phyloP scores from a whole-genome alignment of 208 protist genomes.

The Naegleria gruberi region DNA sequence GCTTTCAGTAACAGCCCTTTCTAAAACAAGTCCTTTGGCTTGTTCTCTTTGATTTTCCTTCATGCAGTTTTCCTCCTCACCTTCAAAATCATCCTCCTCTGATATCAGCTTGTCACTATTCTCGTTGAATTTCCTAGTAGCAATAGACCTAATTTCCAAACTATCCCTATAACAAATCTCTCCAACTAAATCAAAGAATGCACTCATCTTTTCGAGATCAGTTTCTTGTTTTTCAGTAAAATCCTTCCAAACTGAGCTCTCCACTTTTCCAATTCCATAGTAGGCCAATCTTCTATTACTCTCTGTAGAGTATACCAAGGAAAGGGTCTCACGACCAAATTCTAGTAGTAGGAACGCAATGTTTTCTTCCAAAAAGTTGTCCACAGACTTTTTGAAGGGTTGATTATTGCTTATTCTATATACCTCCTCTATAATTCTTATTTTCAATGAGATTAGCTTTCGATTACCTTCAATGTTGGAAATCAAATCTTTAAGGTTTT shows the following conservation, averaged over 20 bases:
- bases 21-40: neutral
- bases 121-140: neutral
- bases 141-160: neutral
- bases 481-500: no score
- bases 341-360: neutral
- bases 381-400: neutral
- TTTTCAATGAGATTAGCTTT: no score
- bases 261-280: neutral
- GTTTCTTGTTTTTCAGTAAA: neutral
- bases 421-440: no score
- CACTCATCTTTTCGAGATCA: neutral
- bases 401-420: neutral
- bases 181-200: neutral
- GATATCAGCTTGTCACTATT: neutral
- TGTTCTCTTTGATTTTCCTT: neutral
- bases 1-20: neutral
- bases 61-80: neutral
- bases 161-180: neutral
- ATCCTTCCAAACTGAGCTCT: neutral
- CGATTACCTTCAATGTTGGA: no score
- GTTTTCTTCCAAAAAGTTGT: neutral
- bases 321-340: neutral
- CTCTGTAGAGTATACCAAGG: neutral
- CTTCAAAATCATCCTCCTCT: neutral
- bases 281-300: neutral